These are phyloP conservation scores for Hyaloperonospora brassicae DNA, from an alignment of 352 stramenopile genomes.

Conservation along the genomic window DNA sequence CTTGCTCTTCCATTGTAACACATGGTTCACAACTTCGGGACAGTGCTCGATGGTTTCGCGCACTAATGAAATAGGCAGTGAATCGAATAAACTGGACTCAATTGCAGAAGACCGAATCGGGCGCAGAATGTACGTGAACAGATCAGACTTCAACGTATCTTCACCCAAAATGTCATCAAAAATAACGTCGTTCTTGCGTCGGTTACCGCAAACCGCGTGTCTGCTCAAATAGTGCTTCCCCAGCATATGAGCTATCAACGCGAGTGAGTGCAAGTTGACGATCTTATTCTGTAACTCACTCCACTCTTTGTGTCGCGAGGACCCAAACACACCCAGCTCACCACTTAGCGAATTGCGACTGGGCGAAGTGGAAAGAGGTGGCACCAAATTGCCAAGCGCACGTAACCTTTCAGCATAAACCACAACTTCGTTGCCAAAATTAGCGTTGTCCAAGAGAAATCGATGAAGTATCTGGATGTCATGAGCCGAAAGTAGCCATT, in stretches of 20 bases:
- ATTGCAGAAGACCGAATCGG: slow-evolving; percentile 73
- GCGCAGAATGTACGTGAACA: slow-evolving; percentile 76
- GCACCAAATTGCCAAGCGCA: slow-evolving; percentile 21
- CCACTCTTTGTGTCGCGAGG: slow-evolving; percentile 42
- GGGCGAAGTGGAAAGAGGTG: slow-evolving; percentile 12
- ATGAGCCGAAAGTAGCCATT: slow-evolving; percentile 32
- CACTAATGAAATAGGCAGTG: slow-evolving; percentile 64
- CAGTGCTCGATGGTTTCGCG: slow-evolving; percentile 72
- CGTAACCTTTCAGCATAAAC: slow-evolving; percentile 23
- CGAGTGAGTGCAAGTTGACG: slow-evolving; percentile 44
- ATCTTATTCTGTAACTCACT: slow-evolving; percentile 47
- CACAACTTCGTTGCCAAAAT: slow-evolving; percentile 29
- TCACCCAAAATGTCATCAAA: slow-evolving; percentile 35
- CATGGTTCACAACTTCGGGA: slow-evolving; percentile 68
- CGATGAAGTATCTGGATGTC: slow-evolving; percentile 33
- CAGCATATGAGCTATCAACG: slow-evolving; percentile 50
- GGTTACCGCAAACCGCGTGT: slow-evolving; percentile 5
- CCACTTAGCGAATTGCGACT: background rate
- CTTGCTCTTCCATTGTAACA: slow-evolving; percentile 68
- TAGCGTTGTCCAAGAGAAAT: slow-evolving; percentile 24
- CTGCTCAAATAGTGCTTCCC: slow-evolving; percentile 46
- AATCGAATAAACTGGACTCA: slow-evolving; percentile 66
- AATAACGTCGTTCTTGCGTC: background rate
- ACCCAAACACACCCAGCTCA: slow-evolving; percentile 33
- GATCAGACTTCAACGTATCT: slow-evolving; percentile 45